Evolutionary conservation across 192 early-diverging fungal species (phyloP).

Genomic region (Podila clonocystis): DNA sequence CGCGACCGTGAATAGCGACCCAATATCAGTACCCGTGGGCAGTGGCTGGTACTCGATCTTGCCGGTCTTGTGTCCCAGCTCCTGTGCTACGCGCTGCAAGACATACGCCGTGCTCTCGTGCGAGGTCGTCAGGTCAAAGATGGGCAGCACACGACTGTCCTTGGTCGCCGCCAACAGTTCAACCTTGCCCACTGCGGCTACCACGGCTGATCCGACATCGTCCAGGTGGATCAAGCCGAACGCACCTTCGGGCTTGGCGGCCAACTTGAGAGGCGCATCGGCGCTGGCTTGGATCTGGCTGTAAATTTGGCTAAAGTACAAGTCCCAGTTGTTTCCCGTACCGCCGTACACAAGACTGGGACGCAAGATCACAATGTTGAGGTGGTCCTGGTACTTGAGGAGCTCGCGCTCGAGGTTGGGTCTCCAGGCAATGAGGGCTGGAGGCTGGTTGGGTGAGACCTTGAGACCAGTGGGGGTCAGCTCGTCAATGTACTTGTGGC

Average conservation of each 20-base stretch:
- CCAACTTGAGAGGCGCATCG: slow-evolving; percentile 4
- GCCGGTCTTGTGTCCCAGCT: slow-evolving; percentile 17
- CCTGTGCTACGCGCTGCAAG: slow-evolving; percentile 26
- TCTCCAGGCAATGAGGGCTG: slow-evolving; percentile 40
- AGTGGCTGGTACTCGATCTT: slow-evolving; percentile 10
- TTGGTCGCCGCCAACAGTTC: slow-evolving; percentile 28
- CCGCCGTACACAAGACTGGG: slow-evolving; percentile 39
- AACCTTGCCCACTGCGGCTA: slow-evolving; percentile 24
- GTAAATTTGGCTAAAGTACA: slow-evolving; percentile 34
- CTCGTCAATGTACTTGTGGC: neutral
- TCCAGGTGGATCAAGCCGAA: slow-evolving; percentile 40
- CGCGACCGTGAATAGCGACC: slow-evolving; percentile 9
- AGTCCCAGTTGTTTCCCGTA: slow-evolving; percentile 10
- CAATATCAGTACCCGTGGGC: neutral
- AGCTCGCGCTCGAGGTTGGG: slow-evolving; percentile 36
- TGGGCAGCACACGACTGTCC: neutral
- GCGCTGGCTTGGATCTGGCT: slow-evolving; percentile 3
- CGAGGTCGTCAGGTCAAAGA: slow-evolving; percentile 40
- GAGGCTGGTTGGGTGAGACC: slow-evolving; percentile 2
- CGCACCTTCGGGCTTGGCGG: slow-evolving; percentile 14
- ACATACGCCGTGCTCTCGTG: slow-evolving; percentile 38
- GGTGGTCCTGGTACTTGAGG: slow-evolving; percentile 15
- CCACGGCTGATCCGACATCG: slow-evolving; percentile 45
- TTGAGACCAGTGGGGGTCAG: slow-evolving; percentile 12
- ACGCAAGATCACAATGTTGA: slow-evolving; percentile 34